Base-by-base conservation (phyloP, 2,329 filamentous ascomycete genomes). In the Nemania bipapillata region DNA sequence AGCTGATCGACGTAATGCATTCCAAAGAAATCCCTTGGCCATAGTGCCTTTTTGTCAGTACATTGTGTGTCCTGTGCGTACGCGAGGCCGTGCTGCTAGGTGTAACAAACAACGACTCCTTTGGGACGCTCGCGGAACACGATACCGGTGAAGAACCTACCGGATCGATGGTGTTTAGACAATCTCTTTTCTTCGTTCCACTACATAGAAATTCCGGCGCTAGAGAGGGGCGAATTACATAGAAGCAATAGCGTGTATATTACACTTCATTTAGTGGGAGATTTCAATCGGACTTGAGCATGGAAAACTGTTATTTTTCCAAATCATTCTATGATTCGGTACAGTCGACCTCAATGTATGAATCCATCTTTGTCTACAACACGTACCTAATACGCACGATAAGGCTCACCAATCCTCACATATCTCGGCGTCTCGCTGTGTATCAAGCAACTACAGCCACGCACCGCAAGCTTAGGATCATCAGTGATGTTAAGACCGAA, bases 401-500 rank as follows among this genome's bases (percentile, higher is more conserved):
- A 32, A 4, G 30, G 30, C 30, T 9, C 9, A 9, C 30, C 30
- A 32, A 32, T 32, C 30, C 9, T 4, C 30, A 32, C 30, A 32
- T 32, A 32, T 32, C 30, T 32, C 30, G 9, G 4, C 30, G 30
- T 9, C 30, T 32, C 30, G 9, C 9, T 32, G 30, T 32, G 30
- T 32, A 32, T 32, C 26, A 53, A 15, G 20, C 26, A 30, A 11
- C 28, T 1, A 53, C 17, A 17, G 12, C 17, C 50, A 6, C 28
- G 4, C 4, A 12, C 26, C 28, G 1, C 15, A 26, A 3, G 4
- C 15, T 32, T 15, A 28, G 12, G 7, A 40, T 12, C 37, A 11
- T 5, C 17, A 45, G n/a, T 17, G 4, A 69, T 66, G 63, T 12
- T 63, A 30, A 66, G 64, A 30, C 67, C 59, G 9, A 67, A 67